Evolutionary conservation across 768 basidiomycete genomes (phyloP), one percentile per base, ranked within the genome.

Genomic region (Phylloporus sp.): DNA sequence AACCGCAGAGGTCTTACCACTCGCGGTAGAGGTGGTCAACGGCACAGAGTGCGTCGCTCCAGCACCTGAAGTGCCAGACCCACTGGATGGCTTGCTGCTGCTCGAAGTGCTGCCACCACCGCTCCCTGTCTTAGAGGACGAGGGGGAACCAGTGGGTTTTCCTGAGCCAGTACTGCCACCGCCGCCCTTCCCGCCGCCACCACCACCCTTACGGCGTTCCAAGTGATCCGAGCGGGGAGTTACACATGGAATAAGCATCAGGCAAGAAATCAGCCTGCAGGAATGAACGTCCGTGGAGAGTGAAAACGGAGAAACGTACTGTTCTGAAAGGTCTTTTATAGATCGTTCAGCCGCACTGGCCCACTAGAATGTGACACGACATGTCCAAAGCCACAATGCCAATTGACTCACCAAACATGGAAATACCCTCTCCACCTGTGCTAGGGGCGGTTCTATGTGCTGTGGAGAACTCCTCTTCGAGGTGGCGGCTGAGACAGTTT

Each of bases 141-240:
- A 49, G 15, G 49, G 2, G 10, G 32, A 13, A 7, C 61, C 56
- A 16, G 59, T 46, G 9, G 49, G 42, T 15, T 56, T 53, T 9
- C 67, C 55, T 5, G 49, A 41, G 18, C 41, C 35, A 22, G 59
- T 40, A 4, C 58, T 26, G 1, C 57, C 35, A 1, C 64, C 49
- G 6, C 68, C 53, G 2, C 55, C 50, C 26, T 49, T 59, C 42
- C 62, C 62, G 6, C 58, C 60, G 0, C 69, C 60, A 0, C 72
- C 68, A 12, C 71, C 68, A 0, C 72, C 66, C 56, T 70, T 74
- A 22, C 67, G 66, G 20, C 66, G 67, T 12, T 51, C 39, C 5
- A 68, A 26, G 18, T 29, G 54, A 24, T 11, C 20, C 18, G 38
- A 41, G 15, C 11, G 49, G 20, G 15, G 36, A 9, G 53, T 56